A percentile compares a stretch with the other conserved stretches of the same genome.
These are phyloP conservation scores for Melampsora americana DNA, from an alignment of 1,284 basidiomycete species.

Conservation along the genomic window DNA sequence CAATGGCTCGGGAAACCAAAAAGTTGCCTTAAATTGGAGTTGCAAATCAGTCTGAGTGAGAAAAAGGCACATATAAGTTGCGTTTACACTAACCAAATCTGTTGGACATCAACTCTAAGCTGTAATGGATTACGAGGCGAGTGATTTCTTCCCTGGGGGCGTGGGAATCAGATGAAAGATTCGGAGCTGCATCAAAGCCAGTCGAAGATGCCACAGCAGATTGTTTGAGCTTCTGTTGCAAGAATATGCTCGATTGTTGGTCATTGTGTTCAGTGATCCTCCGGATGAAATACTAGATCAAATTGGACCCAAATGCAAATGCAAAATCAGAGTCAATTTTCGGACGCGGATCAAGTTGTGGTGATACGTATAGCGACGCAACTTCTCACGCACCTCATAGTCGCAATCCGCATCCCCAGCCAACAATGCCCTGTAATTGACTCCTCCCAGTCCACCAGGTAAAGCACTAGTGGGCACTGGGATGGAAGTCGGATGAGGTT, in stretches of 20 bases:
- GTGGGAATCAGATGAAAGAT: background rate
- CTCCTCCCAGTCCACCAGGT: constrained; percentile 26
- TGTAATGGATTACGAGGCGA: constrained; percentile 42
- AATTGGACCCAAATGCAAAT: background rate
- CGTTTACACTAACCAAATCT: constrained; percentile 32
- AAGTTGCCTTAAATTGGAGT: constrained; percentile 31
- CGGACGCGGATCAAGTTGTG: background rate
- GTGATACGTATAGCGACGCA: background rate
- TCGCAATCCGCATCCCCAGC: constrained; percentile 44
- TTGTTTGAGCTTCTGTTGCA: constrained; percentile 45
- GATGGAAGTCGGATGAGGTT: constrained; percentile 11
- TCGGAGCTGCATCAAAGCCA: constrained; percentile 12
- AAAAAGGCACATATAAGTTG: background rate
- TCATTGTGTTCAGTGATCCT: constrained; percentile 45
- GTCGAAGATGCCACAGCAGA: constrained; percentile 30
- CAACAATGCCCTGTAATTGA: constrained; percentile 42
- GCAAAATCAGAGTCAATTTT: background rate
- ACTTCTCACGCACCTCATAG: constrained; percentile 32
- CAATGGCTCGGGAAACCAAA: constrained; percentile 44
- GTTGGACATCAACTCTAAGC: constrained; percentile 44
- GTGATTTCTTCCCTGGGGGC: constrained; percentile 37
- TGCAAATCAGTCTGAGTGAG: background rate
- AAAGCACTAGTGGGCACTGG: background rate
- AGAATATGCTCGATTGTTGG: constrained; percentile 44
- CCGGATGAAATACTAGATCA: constrained; percentile 41